Conservation (phyloP, 805 yeast species). For the Lipomyces kockii region DNA sequence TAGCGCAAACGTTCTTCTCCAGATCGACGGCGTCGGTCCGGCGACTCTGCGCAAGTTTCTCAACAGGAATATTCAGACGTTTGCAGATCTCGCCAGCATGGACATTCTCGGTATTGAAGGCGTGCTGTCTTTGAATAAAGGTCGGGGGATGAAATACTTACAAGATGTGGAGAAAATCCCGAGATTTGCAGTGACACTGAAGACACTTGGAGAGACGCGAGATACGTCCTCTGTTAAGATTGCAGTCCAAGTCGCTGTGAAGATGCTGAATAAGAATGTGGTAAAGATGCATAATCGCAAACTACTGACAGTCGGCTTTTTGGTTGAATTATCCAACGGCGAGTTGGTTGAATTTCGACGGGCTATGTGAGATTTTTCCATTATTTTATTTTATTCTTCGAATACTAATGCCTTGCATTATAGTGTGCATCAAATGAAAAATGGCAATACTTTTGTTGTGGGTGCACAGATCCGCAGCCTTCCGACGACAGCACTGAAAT, state of each 20-base stretch:
- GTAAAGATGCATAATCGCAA: slow-evolving; percentile 40
- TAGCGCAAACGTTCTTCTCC: slow-evolving; percentile 52
- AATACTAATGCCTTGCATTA: background rate
- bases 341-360: slow-evolving; percentile 54
- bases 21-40: slow-evolving; percentile 54
- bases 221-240: slow-evolving; percentile 29
- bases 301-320: slow-evolving; percentile 44
- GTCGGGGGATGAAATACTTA: slow-evolving; percentile 49
- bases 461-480: background rate
- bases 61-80: slow-evolving; percentile 45
- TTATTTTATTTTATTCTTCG: background rate
- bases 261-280: slow-evolving; percentile 31
- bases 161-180: slow-evolving; percentile 49
- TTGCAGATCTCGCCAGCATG: slow-evolving; percentile 45
- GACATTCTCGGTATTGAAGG: slow-evolving; percentile 49
- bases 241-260: slow-evolving; percentile 40
- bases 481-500: slow-evolving; percentile 7
- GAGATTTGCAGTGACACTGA: slow-evolving; percentile 40
- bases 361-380: slow-evolving; percentile 38
- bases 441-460: slow-evolving; percentile 11
- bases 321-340: slow-evolving; percentile 45
- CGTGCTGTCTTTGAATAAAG: slow-evolving; percentile 50
- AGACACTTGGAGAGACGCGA: slow-evolving; percentile 20
- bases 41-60: slow-evolving; percentile 50
- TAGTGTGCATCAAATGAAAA: slow-evolving; percentile 15